Percentiles rank a stretch among this genome's conserved stretches.
Evolutionary conservation across 2,329 filamentous ascomycete genomes (phyloP).

Genomic region (Coleophoma crateriformis): DNA sequence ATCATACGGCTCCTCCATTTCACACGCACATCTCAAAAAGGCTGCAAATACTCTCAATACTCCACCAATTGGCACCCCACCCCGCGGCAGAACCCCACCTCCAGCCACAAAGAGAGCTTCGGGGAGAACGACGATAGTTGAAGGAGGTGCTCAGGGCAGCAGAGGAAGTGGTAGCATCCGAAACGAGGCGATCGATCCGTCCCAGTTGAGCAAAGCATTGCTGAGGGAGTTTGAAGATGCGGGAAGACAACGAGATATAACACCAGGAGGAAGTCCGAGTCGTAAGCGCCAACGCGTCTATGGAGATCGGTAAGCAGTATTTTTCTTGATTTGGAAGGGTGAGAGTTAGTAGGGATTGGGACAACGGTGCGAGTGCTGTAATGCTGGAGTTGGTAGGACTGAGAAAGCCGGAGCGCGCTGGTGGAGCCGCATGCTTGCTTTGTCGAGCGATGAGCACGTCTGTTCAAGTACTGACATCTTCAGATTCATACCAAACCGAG

Average conservation of each 20-base stretch:
- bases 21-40: conserved; percentile 16
- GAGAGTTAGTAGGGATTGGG: not conserved
- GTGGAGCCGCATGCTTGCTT: too few relatives aligned
- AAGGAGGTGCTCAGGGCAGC: conserved; percentile 10
- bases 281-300: conserved; percentile 64
- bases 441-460: not conserved
- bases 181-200: conserved; percentile 38
- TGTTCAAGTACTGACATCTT: conserved; percentile 12
- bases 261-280: conserved; percentile 60
- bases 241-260: conserved; percentile 52
- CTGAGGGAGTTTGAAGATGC: conserved; percentile 53
- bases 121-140: conserved; percentile 19
- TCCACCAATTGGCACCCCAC: conserved; percentile 22
- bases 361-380: not conserved
- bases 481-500: conserved; percentile 92
- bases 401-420: too few relatives aligned
- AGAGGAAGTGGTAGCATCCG: conserved; percentile 10
- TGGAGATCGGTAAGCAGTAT: conserved; percentile 40
- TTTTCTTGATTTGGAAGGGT: conserved; percentile 1
- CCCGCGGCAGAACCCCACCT: conserved; percentile 24
- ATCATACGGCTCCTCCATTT: conserved; percentile 13
- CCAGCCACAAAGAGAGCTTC: conserved; percentile 22
- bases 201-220: conserved; percentile 53
- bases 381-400: too few relatives aligned
- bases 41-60: conserved; percentile 19